Percentiles rank a stretch among this genome's conserved stretches.
These are phyloP conservation scores for Aristolochia fimbriata DNA, from an alignment of 164 flowering plant genomes.

Conservation along the genomic window DNA sequence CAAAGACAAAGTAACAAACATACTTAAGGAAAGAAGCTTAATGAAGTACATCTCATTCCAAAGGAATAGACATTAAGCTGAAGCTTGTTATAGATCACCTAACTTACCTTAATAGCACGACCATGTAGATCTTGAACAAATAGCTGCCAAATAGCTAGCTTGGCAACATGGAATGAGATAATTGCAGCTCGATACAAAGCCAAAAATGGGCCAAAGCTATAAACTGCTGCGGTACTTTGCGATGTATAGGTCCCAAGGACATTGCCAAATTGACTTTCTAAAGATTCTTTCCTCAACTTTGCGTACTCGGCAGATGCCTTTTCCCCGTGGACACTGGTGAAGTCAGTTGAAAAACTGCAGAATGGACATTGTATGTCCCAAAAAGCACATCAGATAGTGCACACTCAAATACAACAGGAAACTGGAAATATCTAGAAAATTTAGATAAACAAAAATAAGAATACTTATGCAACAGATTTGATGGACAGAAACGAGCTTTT, in stretches of 20 bases:
- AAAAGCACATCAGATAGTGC: not conserved
- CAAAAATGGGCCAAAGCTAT: slow-evolving; percentile 74
- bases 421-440: not conserved
- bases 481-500: slow-evolving; percentile 12
- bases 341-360: slow-evolving; percentile 70
- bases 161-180: slow-evolving; percentile 72
- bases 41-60: not conserved
- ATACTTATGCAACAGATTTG: slow-evolving; percentile 12
- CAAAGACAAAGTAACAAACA: not conserved
- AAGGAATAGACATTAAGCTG: no score
- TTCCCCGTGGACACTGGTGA: slow-evolving; percentile 83
- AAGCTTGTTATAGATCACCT: not conserved
- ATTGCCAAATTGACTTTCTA: slow-evolving; percentile 79
- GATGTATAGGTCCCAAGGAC: slow-evolving; percentile 59
- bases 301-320: slow-evolving; percentile 92
- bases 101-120: slow-evolving; percentile 66
- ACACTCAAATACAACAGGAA: not conserved
- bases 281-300: slow-evolving; percentile 68
- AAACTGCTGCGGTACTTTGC: slow-evolving; percentile 38
- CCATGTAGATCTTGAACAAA: slow-evolving; percentile 63
- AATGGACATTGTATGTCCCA: slow-evolving; percentile 3
- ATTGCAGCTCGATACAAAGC: slow-evolving; percentile 88
- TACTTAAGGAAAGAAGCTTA: not conserved
- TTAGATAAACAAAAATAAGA: slow-evolving; percentile 17
- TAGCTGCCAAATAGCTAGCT: slow-evolving; percentile 62